Conservation (phyloP, 495 filamentous ascomycete species). For the Parachaetomium inaequale region DNA sequence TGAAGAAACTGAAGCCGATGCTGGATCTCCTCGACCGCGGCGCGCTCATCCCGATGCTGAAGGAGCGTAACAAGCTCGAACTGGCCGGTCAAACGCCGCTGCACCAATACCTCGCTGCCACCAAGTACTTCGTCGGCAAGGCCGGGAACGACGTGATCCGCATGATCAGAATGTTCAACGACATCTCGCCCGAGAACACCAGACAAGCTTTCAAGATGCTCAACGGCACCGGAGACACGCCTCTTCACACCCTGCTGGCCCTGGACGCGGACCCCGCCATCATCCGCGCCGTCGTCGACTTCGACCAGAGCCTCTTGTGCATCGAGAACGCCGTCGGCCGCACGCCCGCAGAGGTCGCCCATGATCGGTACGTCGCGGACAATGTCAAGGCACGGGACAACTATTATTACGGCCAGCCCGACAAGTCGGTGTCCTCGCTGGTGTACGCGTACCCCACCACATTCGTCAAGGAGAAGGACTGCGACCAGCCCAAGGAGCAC, state of each 20-base stretch:
- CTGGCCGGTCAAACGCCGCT: constrained; percentile 39
- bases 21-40: constrained; percentile 52
- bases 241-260: constrained; percentile 56
- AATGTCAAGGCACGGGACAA: not conserved
- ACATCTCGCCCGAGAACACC: constrained; percentile 45
- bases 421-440: not conserved
- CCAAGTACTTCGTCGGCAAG: constrained; percentile 9
- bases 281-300: constrained; percentile 49
- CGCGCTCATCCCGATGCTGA: constrained; percentile 38
- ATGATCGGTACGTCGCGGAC: constrained; percentile 46
- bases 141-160: constrained; percentile 21
- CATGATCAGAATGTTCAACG: constrained; percentile 43
- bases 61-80: constrained; percentile 37
- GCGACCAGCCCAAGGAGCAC: not conserved
- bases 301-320: constrained; percentile 55
- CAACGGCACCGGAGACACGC: constrained; percentile 64
- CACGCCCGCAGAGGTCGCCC: constrained; percentile 63
- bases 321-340: constrained; percentile 68
- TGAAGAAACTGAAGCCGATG: constrained; percentile 38
- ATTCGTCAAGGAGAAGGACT: constrained; percentile 2
- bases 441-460: not conserved
- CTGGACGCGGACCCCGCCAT: constrained; percentile 30
- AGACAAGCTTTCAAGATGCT: constrained; percentile 53
- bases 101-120: constrained; percentile 18
- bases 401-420: not conserved